Percentiles rank a stretch among this genome's conserved stretches.
Evolutionary conservation across 192 early-diverging fungal genomes (phyloP).

Genomic region (Rhizoclosmatium globosum): DNA sequence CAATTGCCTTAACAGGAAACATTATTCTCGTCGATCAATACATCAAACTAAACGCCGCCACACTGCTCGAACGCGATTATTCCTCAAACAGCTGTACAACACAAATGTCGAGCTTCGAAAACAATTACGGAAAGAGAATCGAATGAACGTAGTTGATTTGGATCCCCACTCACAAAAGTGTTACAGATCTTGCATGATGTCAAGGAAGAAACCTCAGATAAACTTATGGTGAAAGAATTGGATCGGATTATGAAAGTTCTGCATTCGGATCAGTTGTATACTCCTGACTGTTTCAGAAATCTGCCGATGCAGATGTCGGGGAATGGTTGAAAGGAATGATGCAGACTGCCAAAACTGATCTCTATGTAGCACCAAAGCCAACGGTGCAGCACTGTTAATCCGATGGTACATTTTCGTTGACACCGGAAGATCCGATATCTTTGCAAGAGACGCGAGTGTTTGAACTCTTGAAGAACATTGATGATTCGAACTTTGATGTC

Average conservation of each 20-base stretch:
- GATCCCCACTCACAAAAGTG: slow-evolving; percentile 51
- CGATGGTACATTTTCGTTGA: background rate
- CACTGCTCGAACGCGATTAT: slow-evolving; percentile 51
- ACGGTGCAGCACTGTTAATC: background rate
- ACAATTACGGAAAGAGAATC: slow-evolving; percentile 42
- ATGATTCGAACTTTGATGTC: slow-evolving; percentile 44
- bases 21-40: slow-evolving; percentile 50
- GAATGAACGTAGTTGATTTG: slow-evolving; percentile 47
- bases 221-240: slow-evolving; percentile 35
- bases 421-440: slow-evolving; percentile 1
- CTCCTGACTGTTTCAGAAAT: slow-evolving; percentile 48
- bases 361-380: background rate
- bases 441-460: slow-evolving; percentile 24
- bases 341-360: background rate
- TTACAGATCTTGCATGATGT: slow-evolving; percentile 48
- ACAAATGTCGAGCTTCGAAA: slow-evolving; percentile 48
- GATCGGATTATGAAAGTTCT: slow-evolving; percentile 46
- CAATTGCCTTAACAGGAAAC: slow-evolving; percentile 25
- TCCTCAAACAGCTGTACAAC: slow-evolving; percentile 42
- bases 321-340: slow-evolving; percentile 55
- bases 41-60: slow-evolving; percentile 52
- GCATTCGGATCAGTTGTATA: slow-evolving; percentile 52
- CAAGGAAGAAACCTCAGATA: slow-evolving; percentile 38
- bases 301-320: slow-evolving; percentile 50
- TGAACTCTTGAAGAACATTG: slow-evolving; percentile 28